Conservation (phyloP, 768 basidiomycete species). For the Aureoboletus auriporus region DNA sequence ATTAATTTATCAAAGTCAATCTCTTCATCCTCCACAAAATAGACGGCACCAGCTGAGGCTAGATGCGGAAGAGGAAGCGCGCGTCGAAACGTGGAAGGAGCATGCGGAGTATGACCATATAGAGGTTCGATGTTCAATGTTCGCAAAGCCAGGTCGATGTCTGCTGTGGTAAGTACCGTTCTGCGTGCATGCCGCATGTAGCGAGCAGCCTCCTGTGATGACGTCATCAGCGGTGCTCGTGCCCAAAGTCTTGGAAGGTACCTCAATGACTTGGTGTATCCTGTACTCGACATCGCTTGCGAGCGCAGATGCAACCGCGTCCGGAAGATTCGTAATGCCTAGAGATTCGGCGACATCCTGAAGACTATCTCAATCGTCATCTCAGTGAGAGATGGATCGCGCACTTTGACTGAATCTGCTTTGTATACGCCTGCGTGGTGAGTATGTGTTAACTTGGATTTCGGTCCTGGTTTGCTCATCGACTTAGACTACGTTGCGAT, state of each 20-base stretch:
- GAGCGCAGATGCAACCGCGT: constrained; percentile 75
- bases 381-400: constrained; percentile 14
- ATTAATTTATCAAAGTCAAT: constrained; percentile 93
- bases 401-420: constrained; percentile 58
- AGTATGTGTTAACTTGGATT: constrained; percentile 42
- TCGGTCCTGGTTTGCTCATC: constrained; percentile 44
- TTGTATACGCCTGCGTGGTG: constrained; percentile 62
- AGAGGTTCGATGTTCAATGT: constrained; percentile 96
- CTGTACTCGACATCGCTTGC: constrained; percentile 98
- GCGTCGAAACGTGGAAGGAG: constrained; percentile 37
- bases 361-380: constrained; percentile 9
- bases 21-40: constrained; percentile 95
- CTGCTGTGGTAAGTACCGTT: constrained; percentile 83
- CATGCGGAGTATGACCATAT: constrained; percentile 52
- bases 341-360: constrained; percentile 92
- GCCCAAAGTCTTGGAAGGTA: constrained; percentile 28
- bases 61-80: constrained; percentile 44
- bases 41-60: constrained; percentile 64
- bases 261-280: constrained; percentile 92
- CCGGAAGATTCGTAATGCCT: constrained; percentile 69
- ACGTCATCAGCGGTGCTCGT: neutral
- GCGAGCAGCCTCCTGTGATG: constrained; percentile 75
- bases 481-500: no score
- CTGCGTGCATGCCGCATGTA: constrained; percentile 95
- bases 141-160: constrained; percentile 91